Base-by-base conservation (phyloP, 441 rosid species). In the Omphalea diandra region DNA sequence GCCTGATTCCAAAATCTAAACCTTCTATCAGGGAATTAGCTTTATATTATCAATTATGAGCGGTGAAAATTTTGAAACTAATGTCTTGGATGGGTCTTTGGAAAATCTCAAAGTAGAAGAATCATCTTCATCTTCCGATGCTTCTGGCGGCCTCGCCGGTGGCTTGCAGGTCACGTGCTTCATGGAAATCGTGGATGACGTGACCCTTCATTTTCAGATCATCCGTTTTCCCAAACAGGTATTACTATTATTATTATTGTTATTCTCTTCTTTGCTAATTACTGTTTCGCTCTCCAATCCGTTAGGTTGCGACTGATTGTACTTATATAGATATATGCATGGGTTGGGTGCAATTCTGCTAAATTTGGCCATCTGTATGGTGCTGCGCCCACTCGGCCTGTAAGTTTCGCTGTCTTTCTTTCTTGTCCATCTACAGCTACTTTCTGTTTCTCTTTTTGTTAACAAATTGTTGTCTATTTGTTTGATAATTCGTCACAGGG, bases 341-440 rank as follows among this genome's bases (percentile, higher is more conserved):
- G 98, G 97, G 72, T 92, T 22, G 90, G 97, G 67, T 85, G 85
- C 72, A 90, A 86, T 73, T 90, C 94, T 66, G 60, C 88, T 17
- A 94, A 88, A 65, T 80, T 94, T 22, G 98, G 98, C 26, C 85
- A 70, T 49, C 68, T 92, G 55, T 89, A 90, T 71, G 99, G 97
- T 32, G 96, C 99, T 71, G 91, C 97, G 49, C 44, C 89, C 49
- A 94, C 93, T 0, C 83, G 86, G 31, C 97, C 93, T 29, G 90
- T 89, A 59, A 82, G 86, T 72, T 57, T 22, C n/a, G 9, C 11
- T 0, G 5, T 11, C 20, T 0, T 15, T 27, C 58, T 62, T 7
- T 4, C 20, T 22, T 68, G 38, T 54, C 17, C n/a, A n/a, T 35
- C 4, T 17, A 35, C n/a, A n/a, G n/a, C 14, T 59, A 1, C 5